Evolutionary conservation across 2,329 filamentous ascomycete species (phyloP), one percentile per base, ranked within the genome.

Genomic region (Apiospora aurea): DNA sequence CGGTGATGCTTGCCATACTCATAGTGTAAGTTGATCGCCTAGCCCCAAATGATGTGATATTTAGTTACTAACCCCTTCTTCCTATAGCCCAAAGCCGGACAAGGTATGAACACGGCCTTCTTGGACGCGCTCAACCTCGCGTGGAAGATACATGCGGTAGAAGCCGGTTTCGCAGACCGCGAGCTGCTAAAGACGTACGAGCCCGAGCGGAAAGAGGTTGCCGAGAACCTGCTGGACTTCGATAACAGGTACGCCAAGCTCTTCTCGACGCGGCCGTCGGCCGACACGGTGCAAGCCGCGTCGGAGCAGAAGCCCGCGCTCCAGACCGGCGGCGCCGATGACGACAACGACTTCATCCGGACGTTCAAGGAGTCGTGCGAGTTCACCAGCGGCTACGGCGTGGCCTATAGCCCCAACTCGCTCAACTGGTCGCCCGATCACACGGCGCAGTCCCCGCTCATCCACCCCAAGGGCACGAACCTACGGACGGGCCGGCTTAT

Each of bases 71-170:
- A 64, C 57, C 34, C 34, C 8, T n/a, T 41, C 34, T n/a, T 81
- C 87, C 67, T 85, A 87, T 77, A 90, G 88, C 92, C 92, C 49
- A 94, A 94, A 84, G 92, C 92, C 44, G 92, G 92, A 1, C 92
- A 94, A 81, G 92, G 92, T 43, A 94, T 94, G 93, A 94, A 94
- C 78, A 93, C 92, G 0, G 92, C 92, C 4, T 94, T 94, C 82
- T 85, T 93, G 69, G 93, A 96, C 76, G 94, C 94, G 0, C 89
- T 94, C 73, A 98, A 98, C 81, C 86, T 98, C 53, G 95, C 95
- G 10, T 98, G 95, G 95, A 98, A 98, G 85, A 93, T 98, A 69
- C 95, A 97, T 80, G 91, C 93, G 47, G 96, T 98, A 13, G 95
- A 97, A 80, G 87, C 88, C 38, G 94, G 94, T 16, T 94, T 97